Percentiles rank a stretch among this genome's conserved stretches.
phyloP scores from a whole-genome alignment of 148 eudicot species.

The Oxyria digyna region DNA sequence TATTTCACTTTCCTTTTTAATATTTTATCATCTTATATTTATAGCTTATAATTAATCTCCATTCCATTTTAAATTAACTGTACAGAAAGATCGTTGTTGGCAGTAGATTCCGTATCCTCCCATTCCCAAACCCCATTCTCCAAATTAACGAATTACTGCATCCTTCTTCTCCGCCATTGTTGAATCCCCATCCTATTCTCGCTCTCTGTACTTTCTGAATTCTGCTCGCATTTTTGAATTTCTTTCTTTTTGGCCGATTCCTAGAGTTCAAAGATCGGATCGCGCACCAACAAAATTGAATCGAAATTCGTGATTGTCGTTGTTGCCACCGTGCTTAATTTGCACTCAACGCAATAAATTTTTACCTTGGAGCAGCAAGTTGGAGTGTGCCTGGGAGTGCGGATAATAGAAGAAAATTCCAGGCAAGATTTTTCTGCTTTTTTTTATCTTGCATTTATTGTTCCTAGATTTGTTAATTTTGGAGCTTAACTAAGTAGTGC shows the following conservation, averaged over 20 bases:
- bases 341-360: no score
- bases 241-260: background rate
- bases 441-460: background rate
- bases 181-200: background rate
- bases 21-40: no score
- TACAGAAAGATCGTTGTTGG: no score
- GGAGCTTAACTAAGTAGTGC: background rate
- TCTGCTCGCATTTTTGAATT: background rate
- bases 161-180: constrained; percentile 4
- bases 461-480: background rate
- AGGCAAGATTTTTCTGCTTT: background rate
- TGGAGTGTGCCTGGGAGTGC: background rate
- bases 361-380: no score
- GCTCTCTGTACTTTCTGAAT: background rate
- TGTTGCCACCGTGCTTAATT: no score
- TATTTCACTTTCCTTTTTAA: no score
- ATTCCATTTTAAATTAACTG: no score
- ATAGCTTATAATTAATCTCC: no score
- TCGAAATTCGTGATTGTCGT: no score
- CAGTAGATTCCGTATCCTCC: no score
- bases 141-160: background rate
- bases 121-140: background rate
- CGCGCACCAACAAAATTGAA: no score
- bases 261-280: background rate
- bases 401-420: background rate